phyloP scores from a whole-genome alignment of 2,329 filamentous ascomycete genomes.

The Neonectria faginata region DNA sequence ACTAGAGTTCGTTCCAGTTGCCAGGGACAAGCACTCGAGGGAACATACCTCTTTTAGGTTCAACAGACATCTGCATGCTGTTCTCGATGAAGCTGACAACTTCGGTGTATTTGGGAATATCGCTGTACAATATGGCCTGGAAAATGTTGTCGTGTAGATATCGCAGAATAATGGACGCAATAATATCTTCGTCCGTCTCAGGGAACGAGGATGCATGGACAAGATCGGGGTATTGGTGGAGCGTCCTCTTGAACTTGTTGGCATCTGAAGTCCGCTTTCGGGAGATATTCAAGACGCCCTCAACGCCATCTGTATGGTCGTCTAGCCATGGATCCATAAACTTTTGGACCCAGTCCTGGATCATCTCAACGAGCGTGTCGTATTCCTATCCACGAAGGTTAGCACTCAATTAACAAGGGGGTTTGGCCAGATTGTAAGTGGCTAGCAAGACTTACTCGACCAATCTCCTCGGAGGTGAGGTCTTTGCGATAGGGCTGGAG shows the following conservation, averaged over 20 bases:
- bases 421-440: not conserved
- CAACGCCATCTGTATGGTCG: conserved; percentile 41
- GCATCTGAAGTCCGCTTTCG: conserved; percentile 44
- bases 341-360: conserved; percentile 53
- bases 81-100: conserved; percentile 50
- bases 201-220: conserved; percentile 48
- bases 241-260: conserved; percentile 41
- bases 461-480: conserved; percentile 52
- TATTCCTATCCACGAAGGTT: conserved; percentile 48
- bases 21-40: not conserved
- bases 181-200: conserved; percentile 54
- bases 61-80: conserved; percentile 50
- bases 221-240: conserved; percentile 50
- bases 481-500: conserved; percentile 56
- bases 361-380: conserved; percentile 48
- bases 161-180: conserved; percentile 51
- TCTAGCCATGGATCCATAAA: conserved; percentile 50
- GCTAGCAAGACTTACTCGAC: conserved; percentile 45
- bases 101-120: conserved; percentile 39
- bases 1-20: not conserved
- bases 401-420: conserved; percentile 10
- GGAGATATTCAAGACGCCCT: conserved; percentile 36
- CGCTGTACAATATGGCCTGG: conserved; percentile 48
- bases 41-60: conserved; percentile 52
- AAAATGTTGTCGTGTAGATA: conserved; percentile 53